Percentiles rank a stretch among this genome's conserved stretches.
These are phyloP conservation scores for Austroboletus novae-zelandiae DNA, from an alignment of 1,284 basidiomycete species.

Conservation along the genomic window DNA sequence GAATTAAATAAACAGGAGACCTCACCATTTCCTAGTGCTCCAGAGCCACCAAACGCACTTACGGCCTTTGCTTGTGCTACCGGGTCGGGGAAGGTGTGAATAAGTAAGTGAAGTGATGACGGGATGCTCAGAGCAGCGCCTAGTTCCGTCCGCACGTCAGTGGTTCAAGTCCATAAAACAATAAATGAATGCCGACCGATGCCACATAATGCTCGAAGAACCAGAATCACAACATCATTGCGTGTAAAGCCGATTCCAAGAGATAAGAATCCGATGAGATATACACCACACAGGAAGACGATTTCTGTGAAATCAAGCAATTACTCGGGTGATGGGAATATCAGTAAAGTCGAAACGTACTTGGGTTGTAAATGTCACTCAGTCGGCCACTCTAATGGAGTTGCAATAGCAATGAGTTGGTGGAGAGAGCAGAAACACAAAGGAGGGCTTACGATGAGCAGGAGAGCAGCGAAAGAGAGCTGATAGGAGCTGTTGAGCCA, in stretches of 20 bases:
- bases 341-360: background rate
- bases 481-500: conserved; percentile 37
- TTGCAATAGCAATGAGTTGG: background rate
- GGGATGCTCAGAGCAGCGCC: conserved; percentile 41
- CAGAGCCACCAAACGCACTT: conserved; percentile 40
- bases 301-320: conserved; percentile 11
- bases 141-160: background rate
- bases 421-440: background rate
- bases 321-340: background rate
- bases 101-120: conserved; percentile 41
- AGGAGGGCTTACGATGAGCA: conserved; percentile 29
- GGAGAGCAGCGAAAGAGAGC: conserved; percentile 36
- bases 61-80: conserved; percentile 42
- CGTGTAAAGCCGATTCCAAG: conserved; percentile 39
- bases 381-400: conserved; percentile 17
- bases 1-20: too few relatives aligned
- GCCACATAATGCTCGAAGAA: conserved; percentile 40
- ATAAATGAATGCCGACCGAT: conserved; percentile 26
- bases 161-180: background rate
- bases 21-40: conserved; percentile 35
- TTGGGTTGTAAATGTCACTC: conserved; percentile 20
- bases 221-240: conserved; percentile 36
- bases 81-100: conserved; percentile 41
- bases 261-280: conserved; percentile 33
- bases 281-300: conserved; percentile 26